Conservation (phyloP, 1,284 basidiomycete species). For the Cryptococcus neoformans region DNA sequence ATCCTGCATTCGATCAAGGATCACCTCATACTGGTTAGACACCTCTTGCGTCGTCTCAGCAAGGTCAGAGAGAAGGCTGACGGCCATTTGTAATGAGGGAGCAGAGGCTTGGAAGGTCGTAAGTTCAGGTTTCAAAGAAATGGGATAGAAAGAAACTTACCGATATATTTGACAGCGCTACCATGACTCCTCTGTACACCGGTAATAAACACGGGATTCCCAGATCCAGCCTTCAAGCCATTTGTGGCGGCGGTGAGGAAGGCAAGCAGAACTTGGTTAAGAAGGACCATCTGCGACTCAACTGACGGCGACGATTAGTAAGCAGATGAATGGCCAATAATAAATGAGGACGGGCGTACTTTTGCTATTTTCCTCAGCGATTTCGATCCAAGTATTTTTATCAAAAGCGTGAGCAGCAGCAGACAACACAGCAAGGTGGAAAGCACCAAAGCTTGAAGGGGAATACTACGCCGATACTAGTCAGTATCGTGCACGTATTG, state of each 20-base stretch:
- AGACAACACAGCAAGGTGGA: constrained; percentile 75
- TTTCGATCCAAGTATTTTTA: constrained; percentile 59
- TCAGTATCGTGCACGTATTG: constrained; percentile 2
- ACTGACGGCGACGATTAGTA: constrained; percentile 1
- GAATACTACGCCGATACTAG: constrained; percentile 52
- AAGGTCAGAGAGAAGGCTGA: constrained; percentile 33
- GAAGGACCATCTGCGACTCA: constrained; percentile 24
- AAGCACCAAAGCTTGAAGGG: constrained; percentile 68
- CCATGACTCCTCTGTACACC: constrained; percentile 28
- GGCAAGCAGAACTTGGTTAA: constrained; percentile 43
- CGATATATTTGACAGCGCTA: constrained; percentile 13
- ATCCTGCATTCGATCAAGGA: constrained; percentile 24
- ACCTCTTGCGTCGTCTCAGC: constrained; percentile 32
- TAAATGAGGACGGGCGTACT: constrained; percentile 16
- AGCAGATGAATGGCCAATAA: constrained; percentile 2
- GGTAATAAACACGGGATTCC: constrained; percentile 40
- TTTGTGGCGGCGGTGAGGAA: constrained; percentile 33
- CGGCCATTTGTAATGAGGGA: constrained; percentile 28
- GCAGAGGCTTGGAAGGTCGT: constrained; percentile 21
- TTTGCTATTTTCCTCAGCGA: constrained; percentile 58
- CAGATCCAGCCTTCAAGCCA: constrained; percentile 33
- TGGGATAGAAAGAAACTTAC: constrained; percentile 4
- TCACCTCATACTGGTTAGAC: constrained; percentile 25
- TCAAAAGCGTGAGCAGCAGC: constrained; percentile 75
- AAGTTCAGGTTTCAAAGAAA: neutral